Evolutionary conservation across 176 grass and related monocot species (phyloP).

Genomic region (Thalia dealbata): DNA sequence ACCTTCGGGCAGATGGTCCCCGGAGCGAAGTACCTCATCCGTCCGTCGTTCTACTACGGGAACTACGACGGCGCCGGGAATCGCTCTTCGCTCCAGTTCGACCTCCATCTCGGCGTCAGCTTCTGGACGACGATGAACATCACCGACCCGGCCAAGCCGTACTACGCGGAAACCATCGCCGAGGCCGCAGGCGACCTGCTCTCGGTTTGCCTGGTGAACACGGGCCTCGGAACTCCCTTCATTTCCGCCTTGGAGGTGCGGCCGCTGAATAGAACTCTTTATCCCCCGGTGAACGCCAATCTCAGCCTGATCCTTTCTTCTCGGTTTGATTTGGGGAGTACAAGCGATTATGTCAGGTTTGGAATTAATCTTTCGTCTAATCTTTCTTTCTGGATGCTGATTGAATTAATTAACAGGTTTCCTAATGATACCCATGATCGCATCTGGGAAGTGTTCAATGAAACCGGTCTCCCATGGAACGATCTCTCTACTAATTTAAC

Average conservation of each 20-base stretch:
- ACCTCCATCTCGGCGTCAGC: constrained; percentile 5
- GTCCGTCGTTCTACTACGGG: constrained; percentile 4
- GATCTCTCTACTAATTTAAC: constrained; percentile 2
- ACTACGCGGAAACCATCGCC: background rate
- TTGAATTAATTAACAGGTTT: constrained; percentile 41
- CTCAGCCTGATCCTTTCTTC: background rate
- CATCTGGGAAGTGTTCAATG: constrained; percentile 23
- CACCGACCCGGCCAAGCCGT: background rate
- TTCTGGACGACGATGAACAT: constrained; percentile 8
- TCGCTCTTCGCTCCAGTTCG: background rate
- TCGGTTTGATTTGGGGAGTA: background rate
- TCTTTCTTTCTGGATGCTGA: background rate
- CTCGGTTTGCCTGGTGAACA: constrained; percentile 15
- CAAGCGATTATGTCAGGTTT: background rate
- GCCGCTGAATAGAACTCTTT: background rate
- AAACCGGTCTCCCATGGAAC: background rate
- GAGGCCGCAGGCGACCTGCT: background rate
- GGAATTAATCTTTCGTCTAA: no score
- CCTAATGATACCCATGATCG: constrained; percentile 27
- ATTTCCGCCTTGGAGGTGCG: constrained; percentile 5
- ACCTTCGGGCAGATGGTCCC: background rate
- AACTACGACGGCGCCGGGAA: constrained; percentile 7
- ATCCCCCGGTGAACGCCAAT: background rate
- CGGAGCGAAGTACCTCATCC: background rate
- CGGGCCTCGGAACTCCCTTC: background rate